These are phyloP conservation scores for Rutstroemia sp. DNA, from an alignment of 2,329 filamentous ascomycete species.

Conservation along the genomic window DNA sequence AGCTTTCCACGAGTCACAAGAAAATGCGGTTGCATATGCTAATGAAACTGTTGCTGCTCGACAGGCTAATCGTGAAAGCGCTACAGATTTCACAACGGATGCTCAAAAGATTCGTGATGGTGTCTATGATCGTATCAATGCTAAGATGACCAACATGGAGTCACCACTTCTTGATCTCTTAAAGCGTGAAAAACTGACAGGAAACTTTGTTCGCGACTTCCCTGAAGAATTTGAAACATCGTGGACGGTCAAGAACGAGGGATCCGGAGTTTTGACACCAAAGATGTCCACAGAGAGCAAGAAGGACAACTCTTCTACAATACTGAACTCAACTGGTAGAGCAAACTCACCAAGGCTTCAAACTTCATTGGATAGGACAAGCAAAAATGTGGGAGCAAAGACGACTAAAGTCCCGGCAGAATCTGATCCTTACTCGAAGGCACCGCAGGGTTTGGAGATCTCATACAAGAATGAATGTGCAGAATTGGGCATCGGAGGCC, in stretches of 20 bases:
- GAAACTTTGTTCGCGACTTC: constrained; percentile 44
- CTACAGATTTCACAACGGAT: constrained; percentile 12
- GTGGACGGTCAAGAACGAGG: constrained; percentile 31
- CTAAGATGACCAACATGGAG: constrained; percentile 14
- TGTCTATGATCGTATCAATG: constrained; percentile 13
- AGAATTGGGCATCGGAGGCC: constrained; percentile 13
- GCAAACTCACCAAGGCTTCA: constrained; percentile 21
- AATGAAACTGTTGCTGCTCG: constrained; percentile 10
- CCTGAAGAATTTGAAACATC: constrained; percentile 42
- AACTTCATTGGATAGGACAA: constrained; percentile 26
- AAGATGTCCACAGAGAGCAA: constrained; percentile 9
- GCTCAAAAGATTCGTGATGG: constrained; percentile 17
- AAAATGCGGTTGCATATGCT: not conserved
- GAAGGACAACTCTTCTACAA: constrained; percentile 12
- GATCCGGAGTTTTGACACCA: constrained; percentile 14
- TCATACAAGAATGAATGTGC: constrained; percentile 7
- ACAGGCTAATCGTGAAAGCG: constrained; percentile 2
- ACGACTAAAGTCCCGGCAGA: not conserved
- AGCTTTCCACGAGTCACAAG: constrained; percentile 16
- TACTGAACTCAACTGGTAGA: constrained; percentile 16
- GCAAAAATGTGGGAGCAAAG: not conserved
- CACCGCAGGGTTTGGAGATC: constrained; percentile 7
- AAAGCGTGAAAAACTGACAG: constrained; percentile 31
- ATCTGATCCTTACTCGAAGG: constrained; percentile 5
- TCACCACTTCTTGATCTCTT: not conserved